phyloP scores from a whole-genome alignment of 345 rosid species.

The Salix caprea region DNA sequence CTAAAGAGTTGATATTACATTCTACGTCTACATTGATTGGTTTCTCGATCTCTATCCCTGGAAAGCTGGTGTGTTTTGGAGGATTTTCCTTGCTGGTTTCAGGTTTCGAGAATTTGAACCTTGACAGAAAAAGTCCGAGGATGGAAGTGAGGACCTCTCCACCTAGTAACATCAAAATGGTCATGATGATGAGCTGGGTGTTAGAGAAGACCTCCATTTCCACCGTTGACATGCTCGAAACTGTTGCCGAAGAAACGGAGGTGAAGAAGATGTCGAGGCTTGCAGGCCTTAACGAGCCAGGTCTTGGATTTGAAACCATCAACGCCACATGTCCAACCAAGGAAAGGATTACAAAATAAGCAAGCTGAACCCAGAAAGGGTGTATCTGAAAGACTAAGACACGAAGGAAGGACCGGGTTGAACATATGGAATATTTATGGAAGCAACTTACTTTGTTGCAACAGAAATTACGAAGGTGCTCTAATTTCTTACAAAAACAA shows the following conservation, averaged over 20 bases:
- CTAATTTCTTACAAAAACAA: neutral
- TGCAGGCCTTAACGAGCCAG: slow-evolving; percentile 20
- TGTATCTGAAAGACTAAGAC: slow-evolving; percentile 12
- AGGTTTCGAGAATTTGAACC: neutral
- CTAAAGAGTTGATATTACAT: neutral
- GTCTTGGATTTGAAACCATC: slow-evolving; percentile 36
- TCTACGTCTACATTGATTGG: neutral
- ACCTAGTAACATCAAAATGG: slow-evolving; percentile 52
- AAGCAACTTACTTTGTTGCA: neutral
- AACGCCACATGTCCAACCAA: slow-evolving; percentile 25
- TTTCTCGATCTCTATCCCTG: neutral
- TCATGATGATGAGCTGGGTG: slow-evolving; percentile 51
- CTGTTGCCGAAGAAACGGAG: slow-evolving; percentile 56
- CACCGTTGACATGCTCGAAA: slow-evolving; percentile 68
- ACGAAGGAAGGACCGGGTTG: neutral
- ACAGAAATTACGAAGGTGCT: neutral
- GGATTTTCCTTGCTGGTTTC: neutral
- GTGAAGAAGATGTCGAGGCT: slow-evolving; percentile 65
- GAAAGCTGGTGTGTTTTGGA: neutral
- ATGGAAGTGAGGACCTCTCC: slow-evolving; percentile 66
- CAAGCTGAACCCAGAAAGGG: slow-evolving; percentile 34
- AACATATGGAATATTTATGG: neutral
- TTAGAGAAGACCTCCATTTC: slow-evolving; percentile 81
- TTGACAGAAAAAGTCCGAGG: slow-evolving; percentile 21
- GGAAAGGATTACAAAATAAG: slow-evolving; percentile 39